phyloP scores from a whole-genome alignment of 192 early-diverging fungal genomes.

The Linnemannia exigua region DNA sequence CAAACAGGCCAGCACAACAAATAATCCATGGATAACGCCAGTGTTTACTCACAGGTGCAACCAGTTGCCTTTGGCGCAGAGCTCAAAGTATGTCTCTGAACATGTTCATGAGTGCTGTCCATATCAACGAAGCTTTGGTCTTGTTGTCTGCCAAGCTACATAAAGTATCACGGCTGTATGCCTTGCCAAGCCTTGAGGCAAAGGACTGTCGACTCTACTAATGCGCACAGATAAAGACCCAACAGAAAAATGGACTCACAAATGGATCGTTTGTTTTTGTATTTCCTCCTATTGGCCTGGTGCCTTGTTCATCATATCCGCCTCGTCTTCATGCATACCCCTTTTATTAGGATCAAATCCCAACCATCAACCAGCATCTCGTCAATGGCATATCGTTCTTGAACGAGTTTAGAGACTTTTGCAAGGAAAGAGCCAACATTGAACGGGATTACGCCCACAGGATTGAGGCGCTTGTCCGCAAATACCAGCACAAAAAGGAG shows the following conservation, averaged over 20 bases:
- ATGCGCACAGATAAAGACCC: neutral
- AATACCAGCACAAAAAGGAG: slow-evolving; percentile 65
- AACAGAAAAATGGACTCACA: neutral
- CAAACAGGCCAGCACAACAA: neutral
- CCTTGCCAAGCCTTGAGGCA: neutral
- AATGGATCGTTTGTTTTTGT: neutral
- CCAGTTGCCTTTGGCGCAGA: slow-evolving; percentile 44
- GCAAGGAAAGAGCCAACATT: slow-evolving; percentile 75
- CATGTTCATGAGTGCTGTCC: neutral
- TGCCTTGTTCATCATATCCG: neutral
- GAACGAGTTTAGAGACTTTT: slow-evolving; percentile 77
- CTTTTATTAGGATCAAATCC: slow-evolving; percentile 64
- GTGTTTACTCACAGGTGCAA: slow-evolving; percentile 15
- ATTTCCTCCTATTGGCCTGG: neutral
- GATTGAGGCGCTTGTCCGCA: slow-evolving; percentile 73
- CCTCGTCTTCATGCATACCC: too few relatives aligned
- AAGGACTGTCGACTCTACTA: neutral
- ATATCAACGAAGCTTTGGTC: neutral
- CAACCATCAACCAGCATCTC: slow-evolving; percentile 65
- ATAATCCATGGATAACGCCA: slow-evolving; percentile 32
- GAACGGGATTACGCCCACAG: slow-evolving; percentile 80
- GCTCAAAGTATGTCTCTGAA: slow-evolving; percentile 29
- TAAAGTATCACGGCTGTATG: neutral
- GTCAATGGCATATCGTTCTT: slow-evolving; percentile 72
- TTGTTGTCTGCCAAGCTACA: too few relatives aligned